Evolutionary conservation across 1,139 yeast genomes (phyloP).

Genomic region (Candida sanyaensis): DNA sequence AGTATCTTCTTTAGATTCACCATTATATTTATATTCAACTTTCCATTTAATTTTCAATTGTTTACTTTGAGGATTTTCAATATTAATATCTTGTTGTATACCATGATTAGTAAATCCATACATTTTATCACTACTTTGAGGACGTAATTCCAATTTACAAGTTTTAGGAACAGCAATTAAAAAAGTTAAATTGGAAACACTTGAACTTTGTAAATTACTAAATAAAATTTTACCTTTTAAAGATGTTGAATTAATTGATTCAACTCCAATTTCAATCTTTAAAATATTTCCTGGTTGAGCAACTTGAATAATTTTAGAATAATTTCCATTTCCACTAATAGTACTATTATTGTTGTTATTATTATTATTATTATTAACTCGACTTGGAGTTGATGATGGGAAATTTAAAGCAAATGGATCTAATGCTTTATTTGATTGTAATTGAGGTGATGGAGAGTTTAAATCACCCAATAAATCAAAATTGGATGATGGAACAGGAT

Average conservation of each 20-base stretch:
- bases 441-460: constrained; percentile 49
- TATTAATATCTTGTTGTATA: constrained; percentile 58
- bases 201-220: constrained; percentile 39
- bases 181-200: constrained; percentile 54
- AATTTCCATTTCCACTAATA: background rate
- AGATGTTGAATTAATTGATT: constrained; percentile 36
- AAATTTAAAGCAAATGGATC: constrained; percentile 58
- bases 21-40: constrained; percentile 55
- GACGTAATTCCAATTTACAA: constrained; percentile 62
- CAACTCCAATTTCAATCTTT: constrained; percentile 53
- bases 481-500: constrained; percentile 24
- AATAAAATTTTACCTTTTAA: constrained; percentile 46
- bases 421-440: constrained; percentile 29
- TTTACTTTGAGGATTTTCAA: constrained; percentile 52
- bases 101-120: constrained; percentile 54
- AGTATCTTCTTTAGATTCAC: constrained; percentile 51
- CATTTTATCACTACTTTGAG: constrained; percentile 65
- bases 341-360: too few species aligned
- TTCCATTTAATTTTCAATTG: constrained; percentile 83
- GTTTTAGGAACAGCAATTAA: constrained; percentile 83
- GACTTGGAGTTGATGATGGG: constrained; percentile 40
- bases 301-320: constrained; percentile 27
- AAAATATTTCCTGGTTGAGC: constrained; percentile 47
- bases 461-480: constrained; percentile 49
- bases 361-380: constrained; percentile 29